Conservation (phyloP, 1,284 basidiomycete species). For the Trichosporon asahii region DNA sequence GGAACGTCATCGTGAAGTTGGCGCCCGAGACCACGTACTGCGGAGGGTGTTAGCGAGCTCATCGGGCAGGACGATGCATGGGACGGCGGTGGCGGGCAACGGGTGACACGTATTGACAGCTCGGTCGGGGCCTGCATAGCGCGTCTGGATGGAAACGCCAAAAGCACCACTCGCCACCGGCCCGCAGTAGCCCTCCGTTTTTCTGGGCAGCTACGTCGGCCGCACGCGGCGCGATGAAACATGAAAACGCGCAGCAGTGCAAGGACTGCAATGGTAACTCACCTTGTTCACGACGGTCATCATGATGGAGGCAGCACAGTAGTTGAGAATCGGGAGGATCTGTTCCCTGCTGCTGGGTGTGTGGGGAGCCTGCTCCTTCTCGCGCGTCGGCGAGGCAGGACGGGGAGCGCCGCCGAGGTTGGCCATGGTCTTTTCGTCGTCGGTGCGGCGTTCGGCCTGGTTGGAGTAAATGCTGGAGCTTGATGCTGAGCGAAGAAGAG, state of each 20-base stretch:
- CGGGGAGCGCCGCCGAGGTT: constrained; percentile 29
- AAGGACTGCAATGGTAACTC: background rate
- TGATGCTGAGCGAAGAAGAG: constrained; percentile 26
- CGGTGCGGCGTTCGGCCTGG: constrained; percentile 18
- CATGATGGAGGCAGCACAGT: constrained; percentile 89
- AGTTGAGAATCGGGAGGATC: constrained; percentile 76
- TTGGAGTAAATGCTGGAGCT: constrained; percentile 27
- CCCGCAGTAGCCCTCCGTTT: background rate
- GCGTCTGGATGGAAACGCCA: background rate
- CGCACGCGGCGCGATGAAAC: background rate
- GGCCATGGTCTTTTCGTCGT: constrained; percentile 32
- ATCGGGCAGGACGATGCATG: background rate
- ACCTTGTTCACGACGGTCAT: constrained; percentile 99
- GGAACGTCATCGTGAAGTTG: constrained; percentile 94
- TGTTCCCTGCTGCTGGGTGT: constrained; percentile 35
- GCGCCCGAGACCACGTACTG: constrained; percentile 93
- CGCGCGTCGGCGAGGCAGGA: constrained; percentile 20
- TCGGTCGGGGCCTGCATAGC: background rate
- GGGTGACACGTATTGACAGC: background rate
- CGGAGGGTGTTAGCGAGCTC: constrained; percentile 8
- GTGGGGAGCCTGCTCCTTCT: constrained; percentile 4
- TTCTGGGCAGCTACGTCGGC: background rate
- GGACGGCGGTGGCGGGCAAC: background rate
- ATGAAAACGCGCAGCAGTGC: background rate
- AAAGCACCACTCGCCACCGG: background rate